Evolutionary conservation across 345 rosid genomes (phyloP).

Genomic region (Arabidopsis thaliana): DNA sequence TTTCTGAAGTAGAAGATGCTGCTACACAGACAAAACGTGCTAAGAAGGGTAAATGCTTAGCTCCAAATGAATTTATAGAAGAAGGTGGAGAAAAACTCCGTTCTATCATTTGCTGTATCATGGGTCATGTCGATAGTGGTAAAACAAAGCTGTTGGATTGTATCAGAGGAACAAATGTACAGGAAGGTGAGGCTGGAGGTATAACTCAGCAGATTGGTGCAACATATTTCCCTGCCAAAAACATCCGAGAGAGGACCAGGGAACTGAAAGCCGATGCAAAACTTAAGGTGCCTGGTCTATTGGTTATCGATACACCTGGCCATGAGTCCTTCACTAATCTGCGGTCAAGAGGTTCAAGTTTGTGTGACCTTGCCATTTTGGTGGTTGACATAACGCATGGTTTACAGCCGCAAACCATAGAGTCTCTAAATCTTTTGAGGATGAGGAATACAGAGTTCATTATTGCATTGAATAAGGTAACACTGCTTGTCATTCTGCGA

Average conservation of each 20-base stretch:
- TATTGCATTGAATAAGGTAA: slow-evolving; percentile 90
- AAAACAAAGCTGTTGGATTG: too few species aligned
- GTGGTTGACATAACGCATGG: slow-evolving; percentile 98
- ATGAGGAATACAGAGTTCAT: slow-evolving; percentile 89
- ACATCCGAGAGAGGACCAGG: slow-evolving; percentile 92
- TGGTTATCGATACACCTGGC: slow-evolving; percentile 98
- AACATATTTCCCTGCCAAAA: slow-evolving; percentile 91
- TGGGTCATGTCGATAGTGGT: too few species aligned
- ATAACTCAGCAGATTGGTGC: too few species aligned
- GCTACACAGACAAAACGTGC: slow-evolving; percentile 21
- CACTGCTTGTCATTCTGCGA: slow-evolving; percentile 24
- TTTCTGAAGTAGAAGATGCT: slow-evolving; percentile 47
- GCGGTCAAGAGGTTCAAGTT: slow-evolving; percentile 87
- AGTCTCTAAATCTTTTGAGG: slow-evolving; percentile 83
- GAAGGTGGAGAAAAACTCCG: too few species aligned
- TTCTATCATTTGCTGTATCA: too few species aligned
- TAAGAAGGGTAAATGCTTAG: slow-evolving; percentile 45
- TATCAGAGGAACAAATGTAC: too few species aligned
- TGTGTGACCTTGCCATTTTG: slow-evolving; percentile 94
- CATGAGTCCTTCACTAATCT: slow-evolving; percentile 92
- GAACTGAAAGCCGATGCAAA: slow-evolving; percentile 94
- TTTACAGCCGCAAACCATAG: slow-evolving; percentile 88
- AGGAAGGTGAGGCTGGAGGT: too few species aligned
- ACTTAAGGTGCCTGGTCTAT: slow-evolving; percentile 88
- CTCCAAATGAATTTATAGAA: too few species aligned